These are phyloP conservation scores for Penicillium nucicola DNA, from an alignment of 495 filamentous ascomycete genomes.

Conservation along the genomic window DNA sequence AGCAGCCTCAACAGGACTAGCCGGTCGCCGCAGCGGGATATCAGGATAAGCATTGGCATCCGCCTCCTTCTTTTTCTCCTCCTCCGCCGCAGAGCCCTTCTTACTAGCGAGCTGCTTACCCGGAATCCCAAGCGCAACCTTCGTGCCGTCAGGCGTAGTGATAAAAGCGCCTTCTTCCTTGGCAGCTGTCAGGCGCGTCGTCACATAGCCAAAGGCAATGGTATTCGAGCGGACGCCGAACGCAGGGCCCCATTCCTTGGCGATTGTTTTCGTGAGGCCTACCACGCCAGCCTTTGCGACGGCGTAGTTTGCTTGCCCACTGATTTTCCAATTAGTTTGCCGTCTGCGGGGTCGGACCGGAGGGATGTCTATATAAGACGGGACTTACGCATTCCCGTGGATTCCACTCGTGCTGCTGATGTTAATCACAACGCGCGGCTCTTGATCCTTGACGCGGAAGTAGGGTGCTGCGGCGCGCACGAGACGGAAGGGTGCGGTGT, in stretches of 20 bases:
- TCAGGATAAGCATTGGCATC: constrained; percentile 44
- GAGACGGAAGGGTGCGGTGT: constrained; percentile 78
- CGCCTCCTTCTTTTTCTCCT: constrained; percentile 22
- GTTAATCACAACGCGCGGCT: constrained; percentile 74
- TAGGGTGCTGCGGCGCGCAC: constrained; percentile 75
- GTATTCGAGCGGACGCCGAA: constrained; percentile 85
- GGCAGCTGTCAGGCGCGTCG: constrained; percentile 70
- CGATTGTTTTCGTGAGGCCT: constrained; percentile 80
- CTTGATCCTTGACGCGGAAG: constrained; percentile 82
- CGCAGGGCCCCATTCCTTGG: constrained; percentile 85
- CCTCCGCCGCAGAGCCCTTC: constrained; percentile 26
- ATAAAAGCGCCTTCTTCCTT: constrained; percentile 81
- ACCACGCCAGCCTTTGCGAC: constrained; percentile 78
- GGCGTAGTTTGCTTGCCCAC: constrained; percentile 81
- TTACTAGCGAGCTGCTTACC: constrained; percentile 47
- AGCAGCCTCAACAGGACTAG: constrained; percentile 75
- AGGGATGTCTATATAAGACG: too few species aligned
- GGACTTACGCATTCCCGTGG: constrained; percentile 70
- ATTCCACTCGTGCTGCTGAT: constrained; percentile 75
- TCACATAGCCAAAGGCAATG: constrained; percentile 75
- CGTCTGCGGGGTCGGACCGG: too few species aligned
- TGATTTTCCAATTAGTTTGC: constrained; percentile 10
- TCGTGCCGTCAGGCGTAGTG: constrained; percentile 69
- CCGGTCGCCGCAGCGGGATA: constrained; percentile 74
- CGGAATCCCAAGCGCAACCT: constrained; percentile 76